phyloP scores from a whole-genome alignment of 805 yeast species.

The Metschnikowia gruessii region DNA sequence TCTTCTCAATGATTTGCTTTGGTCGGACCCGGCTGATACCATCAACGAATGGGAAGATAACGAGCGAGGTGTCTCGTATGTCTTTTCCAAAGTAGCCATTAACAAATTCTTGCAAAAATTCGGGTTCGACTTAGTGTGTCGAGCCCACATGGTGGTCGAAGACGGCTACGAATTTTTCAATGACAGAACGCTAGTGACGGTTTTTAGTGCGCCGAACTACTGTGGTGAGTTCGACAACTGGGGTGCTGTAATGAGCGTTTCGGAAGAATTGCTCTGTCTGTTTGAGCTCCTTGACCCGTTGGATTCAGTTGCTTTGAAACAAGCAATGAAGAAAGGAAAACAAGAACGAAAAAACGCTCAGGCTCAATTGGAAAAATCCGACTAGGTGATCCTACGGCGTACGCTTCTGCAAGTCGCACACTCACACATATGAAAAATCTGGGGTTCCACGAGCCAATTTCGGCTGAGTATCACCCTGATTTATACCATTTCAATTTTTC shows the following conservation, averaged over 20 bases:
- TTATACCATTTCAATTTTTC: background rate
- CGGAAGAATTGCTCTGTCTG: conserved; percentile 87
- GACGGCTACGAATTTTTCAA: conserved; percentile 78
- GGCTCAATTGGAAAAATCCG: conserved; percentile 14
- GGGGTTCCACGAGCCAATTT: background rate
- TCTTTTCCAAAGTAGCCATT: conserved; percentile 75
- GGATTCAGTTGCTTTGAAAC: conserved; percentile 89
- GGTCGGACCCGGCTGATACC: conserved; percentile 87
- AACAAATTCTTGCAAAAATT: conserved; percentile 72
- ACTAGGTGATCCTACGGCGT: background rate
- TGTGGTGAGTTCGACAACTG: conserved; percentile 88
- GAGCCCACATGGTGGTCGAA: conserved; percentile 88
- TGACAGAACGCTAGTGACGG: conserved; percentile 68
- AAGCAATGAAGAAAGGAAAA: conserved; percentile 91
- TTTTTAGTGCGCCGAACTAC: conserved; percentile 72
- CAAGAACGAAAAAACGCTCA: conserved; percentile 72
- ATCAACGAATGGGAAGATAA: conserved; percentile 85
- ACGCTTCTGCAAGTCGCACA: background rate
- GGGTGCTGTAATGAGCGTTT: conserved; percentile 98
- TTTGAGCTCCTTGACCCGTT: conserved; percentile 92
- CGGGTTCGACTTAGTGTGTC: conserved; percentile 75
- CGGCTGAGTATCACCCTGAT: background rate
- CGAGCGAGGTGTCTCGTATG: conserved; percentile 80
- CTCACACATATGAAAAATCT: background rate
- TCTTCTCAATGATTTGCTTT: conserved; percentile 67